A percentile compares a stretch with the other conserved stretches of the same genome.
Conservation (phyloP, 768 basidiomycete species). For the Mycena rosella region DNA sequence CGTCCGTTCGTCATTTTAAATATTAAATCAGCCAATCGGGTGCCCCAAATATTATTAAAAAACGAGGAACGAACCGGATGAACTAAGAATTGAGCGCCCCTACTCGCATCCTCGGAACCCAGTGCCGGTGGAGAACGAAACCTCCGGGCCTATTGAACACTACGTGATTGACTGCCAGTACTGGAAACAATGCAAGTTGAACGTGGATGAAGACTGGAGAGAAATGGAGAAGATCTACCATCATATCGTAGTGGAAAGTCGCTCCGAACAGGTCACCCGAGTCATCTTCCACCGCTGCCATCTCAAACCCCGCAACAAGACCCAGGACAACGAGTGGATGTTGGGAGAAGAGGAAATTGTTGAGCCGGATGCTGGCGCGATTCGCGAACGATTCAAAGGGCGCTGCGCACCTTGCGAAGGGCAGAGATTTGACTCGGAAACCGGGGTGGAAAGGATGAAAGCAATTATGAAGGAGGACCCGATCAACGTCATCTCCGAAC, state of each 20-base stretch:
- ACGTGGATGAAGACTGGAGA: neutral
- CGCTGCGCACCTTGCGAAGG: neutral
- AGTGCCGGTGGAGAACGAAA: neutral
- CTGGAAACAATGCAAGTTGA: neutral
- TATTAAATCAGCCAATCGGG: no score
- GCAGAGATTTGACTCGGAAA: neutral
- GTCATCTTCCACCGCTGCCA: neutral
- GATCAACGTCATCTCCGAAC: neutral
- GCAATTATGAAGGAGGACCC: neutral
- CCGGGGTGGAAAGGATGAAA: neutral
- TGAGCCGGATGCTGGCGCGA: neutral
- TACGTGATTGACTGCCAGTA: neutral
- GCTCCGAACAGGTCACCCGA: neutral
- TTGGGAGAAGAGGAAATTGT: constrained; percentile 1
- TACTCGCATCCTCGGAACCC: neutral
- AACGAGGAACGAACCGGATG: no score
- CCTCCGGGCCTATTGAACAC: neutral
- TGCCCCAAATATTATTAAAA: no score
- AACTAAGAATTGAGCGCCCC: no score
- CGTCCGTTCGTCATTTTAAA: no score
- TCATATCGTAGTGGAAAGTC: neutral
- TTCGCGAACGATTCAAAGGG: constrained; percentile 2
- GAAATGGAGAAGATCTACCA: neutral
- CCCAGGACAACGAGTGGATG: neutral
- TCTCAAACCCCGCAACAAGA: neutral